phyloP scores from a whole-genome alignment of 1,139 yeast genomes.

The Candida tetrigidarum region DNA sequence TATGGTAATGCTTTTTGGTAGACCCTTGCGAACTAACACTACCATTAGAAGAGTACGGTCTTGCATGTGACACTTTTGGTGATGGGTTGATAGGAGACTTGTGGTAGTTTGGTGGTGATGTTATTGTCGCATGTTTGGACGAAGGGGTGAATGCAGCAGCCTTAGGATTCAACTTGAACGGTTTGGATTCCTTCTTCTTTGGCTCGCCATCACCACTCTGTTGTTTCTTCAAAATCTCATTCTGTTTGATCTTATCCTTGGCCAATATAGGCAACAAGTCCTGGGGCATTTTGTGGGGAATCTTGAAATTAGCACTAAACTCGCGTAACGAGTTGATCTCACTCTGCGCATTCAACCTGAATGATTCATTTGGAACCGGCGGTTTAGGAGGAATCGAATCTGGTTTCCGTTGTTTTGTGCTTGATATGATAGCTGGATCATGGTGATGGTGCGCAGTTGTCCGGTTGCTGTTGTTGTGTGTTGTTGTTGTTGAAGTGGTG shows the following conservation, averaged over 20 bases:
- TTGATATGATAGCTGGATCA: conserved; percentile 80
- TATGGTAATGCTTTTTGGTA: conserved; percentile 43
- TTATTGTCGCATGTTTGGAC: conserved; percentile 25
- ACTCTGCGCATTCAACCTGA: conserved; percentile 58
- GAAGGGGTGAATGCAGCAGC: conserved; percentile 75
- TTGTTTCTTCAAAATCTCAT: conserved; percentile 54
- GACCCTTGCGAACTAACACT: conserved; percentile 22
- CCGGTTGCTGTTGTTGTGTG: too few species aligned
- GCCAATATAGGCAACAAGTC: conserved; percentile 79
- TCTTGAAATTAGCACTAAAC: conserved; percentile 82
- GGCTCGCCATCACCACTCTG: conserved; percentile 20
- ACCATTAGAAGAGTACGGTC: conserved; percentile 34
- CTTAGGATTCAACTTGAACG: conserved; percentile 72
- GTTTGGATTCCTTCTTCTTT: conserved; percentile 52
- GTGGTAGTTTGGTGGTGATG: conserved; percentile 32
- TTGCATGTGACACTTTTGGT: conserved; percentile 35
- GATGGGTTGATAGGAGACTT: conserved; percentile 37
- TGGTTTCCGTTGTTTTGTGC: conserved; percentile 31
- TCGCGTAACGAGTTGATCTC: conserved; percentile 82
- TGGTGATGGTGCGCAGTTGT: conserved; percentile 65
- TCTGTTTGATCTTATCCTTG: conserved; percentile 67
- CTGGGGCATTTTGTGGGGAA: conserved; percentile 72
- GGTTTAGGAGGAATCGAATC: conserved; percentile 43
- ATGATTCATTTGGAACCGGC: conserved; percentile 39
- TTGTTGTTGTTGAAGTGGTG: too few species aligned